phyloP scores from a whole-genome alignment of 2,329 filamentous ascomycete species.

The Aspergillus fructus region DNA sequence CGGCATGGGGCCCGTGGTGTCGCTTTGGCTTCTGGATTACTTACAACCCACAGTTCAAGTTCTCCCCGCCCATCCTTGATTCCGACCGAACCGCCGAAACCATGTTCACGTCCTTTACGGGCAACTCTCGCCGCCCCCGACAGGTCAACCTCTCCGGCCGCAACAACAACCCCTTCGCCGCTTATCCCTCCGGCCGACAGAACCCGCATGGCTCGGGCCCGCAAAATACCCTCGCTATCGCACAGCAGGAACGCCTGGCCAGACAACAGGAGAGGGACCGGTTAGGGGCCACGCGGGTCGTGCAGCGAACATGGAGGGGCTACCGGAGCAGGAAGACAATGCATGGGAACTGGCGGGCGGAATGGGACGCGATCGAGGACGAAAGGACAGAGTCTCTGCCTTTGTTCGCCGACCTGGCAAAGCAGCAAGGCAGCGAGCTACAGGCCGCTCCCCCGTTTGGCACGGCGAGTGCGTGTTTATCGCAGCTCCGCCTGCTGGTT shows the following conservation, averaged over 20 bases:
- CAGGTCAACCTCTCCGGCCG: slow-evolving; percentile 94
- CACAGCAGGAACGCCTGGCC: slow-evolving; percentile 79
- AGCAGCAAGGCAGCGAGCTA: slow-evolving; percentile 50
- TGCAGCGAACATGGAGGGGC: slow-evolving; percentile 84
- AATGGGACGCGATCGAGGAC: slow-evolving; percentile 63
- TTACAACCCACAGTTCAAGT: slow-evolving; percentile 3
- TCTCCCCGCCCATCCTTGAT: slow-evolving; percentile 8
- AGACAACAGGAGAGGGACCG: slow-evolving; percentile 79
- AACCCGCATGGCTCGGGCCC: slow-evolving; percentile 60
- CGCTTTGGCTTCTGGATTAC: slow-evolving; percentile 13
- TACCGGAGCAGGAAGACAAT: slow-evolving; percentile 62
- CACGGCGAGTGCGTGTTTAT: slow-evolving; percentile 41
- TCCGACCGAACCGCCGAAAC: slow-evolving; percentile 20
- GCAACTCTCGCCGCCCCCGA: slow-evolving; percentile 77
- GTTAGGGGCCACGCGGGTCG: slow-evolving; percentile 67
- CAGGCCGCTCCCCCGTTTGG: slow-evolving; percentile 38
- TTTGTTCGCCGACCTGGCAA: slow-evolving; percentile 34
- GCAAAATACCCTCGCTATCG: slow-evolving; percentile 76
- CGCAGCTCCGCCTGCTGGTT: slow-evolving; percentile 64
- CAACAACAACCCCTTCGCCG: slow-evolving; percentile 73
- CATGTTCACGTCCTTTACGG: slow-evolving; percentile 94
- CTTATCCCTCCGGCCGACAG: slow-evolving; percentile 57
- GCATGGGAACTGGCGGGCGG: slow-evolving; percentile 56
- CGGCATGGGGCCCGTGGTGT: slow-evolving; percentile 24
- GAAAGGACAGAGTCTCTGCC: slow-evolving; percentile 32